Percentiles rank a stretch among this genome's conserved stretches.
phyloP scores from a whole-genome alignment of 139 green algal genomes.

The Eudorina sp. region DNA sequence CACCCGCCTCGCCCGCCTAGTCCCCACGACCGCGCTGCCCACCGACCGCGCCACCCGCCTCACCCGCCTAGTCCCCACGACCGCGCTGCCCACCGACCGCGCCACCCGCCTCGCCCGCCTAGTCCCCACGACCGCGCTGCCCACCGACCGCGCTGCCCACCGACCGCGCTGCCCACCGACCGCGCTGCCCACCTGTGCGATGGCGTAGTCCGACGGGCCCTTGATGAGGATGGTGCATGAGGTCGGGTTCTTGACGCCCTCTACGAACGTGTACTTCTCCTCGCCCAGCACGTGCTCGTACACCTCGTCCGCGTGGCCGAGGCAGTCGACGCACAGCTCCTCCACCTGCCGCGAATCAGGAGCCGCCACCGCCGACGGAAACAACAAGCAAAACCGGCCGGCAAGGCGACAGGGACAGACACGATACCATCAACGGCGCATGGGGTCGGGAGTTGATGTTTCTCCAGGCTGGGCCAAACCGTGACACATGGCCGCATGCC shows the following conservation, averaged over 20 bases:
- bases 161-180: neutral
- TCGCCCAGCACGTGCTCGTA: conserved; percentile 99
- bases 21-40: neutral
- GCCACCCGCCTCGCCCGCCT: neutral
- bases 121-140: neutral
- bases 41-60: neutral
- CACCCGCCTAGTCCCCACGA: neutral
- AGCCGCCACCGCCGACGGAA: no score
- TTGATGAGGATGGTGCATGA: conserved; percentile 99
- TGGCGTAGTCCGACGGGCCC: conserved; percentile 96
- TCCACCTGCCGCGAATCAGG: no score
- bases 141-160: neutral
- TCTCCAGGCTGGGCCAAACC: no score
- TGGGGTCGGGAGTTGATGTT: no score
- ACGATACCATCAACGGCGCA: no score
- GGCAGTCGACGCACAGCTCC: conserved; percentile 83
- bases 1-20: neutral
- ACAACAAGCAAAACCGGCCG: neutral
- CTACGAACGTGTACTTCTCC: conserved; percentile 99
- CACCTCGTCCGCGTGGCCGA: conserved; percentile 85
- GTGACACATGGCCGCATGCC: no score
- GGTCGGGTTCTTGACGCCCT: conserved; percentile 91
- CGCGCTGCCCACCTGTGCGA: conserved; percentile 83
- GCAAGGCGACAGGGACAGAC: neutral
- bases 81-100: neutral